Percentiles rank a stretch among this genome's conserved stretches.
phyloP scores from a whole-genome alignment of 495 filamentous ascomycete species.

The Neurospora sp. region DNA sequence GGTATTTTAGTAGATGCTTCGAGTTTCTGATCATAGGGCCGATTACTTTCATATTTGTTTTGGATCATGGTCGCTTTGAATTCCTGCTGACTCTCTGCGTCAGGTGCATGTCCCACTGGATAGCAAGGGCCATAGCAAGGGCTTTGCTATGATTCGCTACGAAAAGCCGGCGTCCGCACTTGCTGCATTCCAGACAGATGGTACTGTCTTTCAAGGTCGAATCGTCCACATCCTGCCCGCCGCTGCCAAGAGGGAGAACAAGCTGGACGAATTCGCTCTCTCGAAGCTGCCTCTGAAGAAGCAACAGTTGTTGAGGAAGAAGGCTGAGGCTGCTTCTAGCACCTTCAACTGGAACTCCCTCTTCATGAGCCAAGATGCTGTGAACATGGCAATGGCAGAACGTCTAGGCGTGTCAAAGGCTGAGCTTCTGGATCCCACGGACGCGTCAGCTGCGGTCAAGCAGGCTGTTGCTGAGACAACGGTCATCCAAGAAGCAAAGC shows the following conservation, averaged over 20 bases:
- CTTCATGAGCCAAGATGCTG: slow-evolving; percentile 96
- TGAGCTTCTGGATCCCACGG: slow-evolving; percentile 87
- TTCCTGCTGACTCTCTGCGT: slow-evolving; percentile 19
- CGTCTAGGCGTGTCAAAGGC: slow-evolving; percentile 81
- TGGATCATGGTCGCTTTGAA: slow-evolving; percentile 4
- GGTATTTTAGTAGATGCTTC: slow-evolving; percentile 58
- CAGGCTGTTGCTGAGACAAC: slow-evolving; percentile 96
- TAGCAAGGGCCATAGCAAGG: slow-evolving; percentile 59
- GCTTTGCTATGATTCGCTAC: slow-evolving; percentile 82
- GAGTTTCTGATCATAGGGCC: slow-evolving; percentile 36
- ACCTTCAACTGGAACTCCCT: slow-evolving; percentile 95
- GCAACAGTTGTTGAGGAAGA: slow-evolving; percentile 79
- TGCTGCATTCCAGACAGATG: slow-evolving; percentile 68
- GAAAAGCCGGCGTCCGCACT: slow-evolving; percentile 58
- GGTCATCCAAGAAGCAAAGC: slow-evolving; percentile 90
- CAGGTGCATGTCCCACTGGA: slow-evolving; percentile 79
- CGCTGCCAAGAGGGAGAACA: slow-evolving; percentile 65
- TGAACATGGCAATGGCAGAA: slow-evolving; percentile 81
- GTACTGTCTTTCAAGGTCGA: slow-evolving; percentile 80
- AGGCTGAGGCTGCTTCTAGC: slow-evolving; percentile 60
- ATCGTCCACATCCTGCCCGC: slow-evolving; percentile 82
- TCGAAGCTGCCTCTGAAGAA: slow-evolving; percentile 89
- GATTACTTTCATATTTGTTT: slow-evolving; percentile 15
- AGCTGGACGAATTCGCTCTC: slow-evolving; percentile 76
- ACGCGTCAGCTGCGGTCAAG: slow-evolving; percentile 84